Base-by-base conservation (phyloP, 257 asterid genomes). In the Catharanthus roseus region DNA sequence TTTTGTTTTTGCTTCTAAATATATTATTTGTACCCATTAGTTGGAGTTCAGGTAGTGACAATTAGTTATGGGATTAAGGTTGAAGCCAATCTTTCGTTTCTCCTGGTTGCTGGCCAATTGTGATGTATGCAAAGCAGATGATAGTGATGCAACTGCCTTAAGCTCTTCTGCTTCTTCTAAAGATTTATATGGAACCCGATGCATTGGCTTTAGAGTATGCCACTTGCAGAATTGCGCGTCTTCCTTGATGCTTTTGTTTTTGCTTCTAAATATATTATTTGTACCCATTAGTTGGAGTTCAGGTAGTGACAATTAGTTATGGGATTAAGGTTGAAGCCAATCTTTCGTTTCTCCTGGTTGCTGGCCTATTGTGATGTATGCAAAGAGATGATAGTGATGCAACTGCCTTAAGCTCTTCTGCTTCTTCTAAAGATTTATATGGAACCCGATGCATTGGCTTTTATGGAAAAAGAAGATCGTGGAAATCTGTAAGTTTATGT, bases 341-440 rank as follows among this genome's bases (percentile, higher is more conserved):
- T 45, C 50, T 33, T 65, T 21, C 36, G 75, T 60, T 77, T 81
- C 70, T 69, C 74, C 77, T 36, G n/a, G 57, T 54, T 81, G 81
- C 91, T 91, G 99, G 96, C 97, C 62, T 89, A 95, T 69, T 74
- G 85, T 86, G 96, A 93, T 79, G 99, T 91, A 77, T 91, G 97
- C 86, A 90, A 84, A 85, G 91, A 34, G 99, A 95, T 77, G 96
- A 89, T 74, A 83, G 93, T 73, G 97, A 97, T 77, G 99, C 97
- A 62, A 95, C 99, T 78, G 83, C 90, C 76, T 79, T 95, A 82
- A 86, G 96, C 86, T 87, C 92, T 36, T 74, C 87, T 62, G 80
- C 85, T 64, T 91, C 99, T 65, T 89, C 91, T 71, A 95, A 82
- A 86, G 96, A 91, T 83, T 80, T 95, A 68, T 91, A 91, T 82